Evolutionary conservation across 169 alveolate species (phyloP).

Genomic region (Eimeria tenella): DNA sequence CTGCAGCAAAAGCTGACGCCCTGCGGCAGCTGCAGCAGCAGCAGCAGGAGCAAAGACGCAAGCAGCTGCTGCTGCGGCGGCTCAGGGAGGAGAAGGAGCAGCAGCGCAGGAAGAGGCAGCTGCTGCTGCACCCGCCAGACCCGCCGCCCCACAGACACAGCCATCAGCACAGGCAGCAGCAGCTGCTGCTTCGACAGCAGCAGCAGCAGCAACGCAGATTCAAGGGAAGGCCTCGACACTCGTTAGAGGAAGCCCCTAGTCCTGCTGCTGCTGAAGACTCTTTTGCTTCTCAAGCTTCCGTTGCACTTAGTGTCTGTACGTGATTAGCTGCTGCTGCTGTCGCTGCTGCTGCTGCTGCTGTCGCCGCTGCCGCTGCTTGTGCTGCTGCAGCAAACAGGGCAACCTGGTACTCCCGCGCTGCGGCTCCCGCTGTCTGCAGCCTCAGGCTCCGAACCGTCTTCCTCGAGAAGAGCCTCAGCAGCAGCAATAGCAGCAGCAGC

Average conservation of each 20-base stretch:
- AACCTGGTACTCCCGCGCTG: not conserved
- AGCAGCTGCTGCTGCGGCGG: conserved; percentile 21
- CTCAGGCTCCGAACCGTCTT: not conserved
- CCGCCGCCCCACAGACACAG: conserved; percentile 7
- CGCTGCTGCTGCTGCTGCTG: conserved; percentile 23
- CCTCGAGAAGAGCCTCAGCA: not conserved
- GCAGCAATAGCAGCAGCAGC: conserved; percentile 34
- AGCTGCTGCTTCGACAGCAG: conserved; percentile 10
- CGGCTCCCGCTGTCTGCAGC: not conserved
- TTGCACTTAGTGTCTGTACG: not conserved
- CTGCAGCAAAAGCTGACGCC: conserved; percentile 48
- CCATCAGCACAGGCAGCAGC: conserved; percentile 60
- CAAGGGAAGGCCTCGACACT: not conserved
- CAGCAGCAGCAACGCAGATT: not conserved
- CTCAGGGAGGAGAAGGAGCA: conserved; percentile 4
- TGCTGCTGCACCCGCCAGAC: conserved; percentile 10
- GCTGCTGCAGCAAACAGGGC: conserved; percentile 25
- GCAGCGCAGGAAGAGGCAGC: not conserved
- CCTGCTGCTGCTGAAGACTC: not conserved
- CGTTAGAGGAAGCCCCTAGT: not conserved
- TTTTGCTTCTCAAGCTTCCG: not conserved
- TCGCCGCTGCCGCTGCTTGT: conserved; percentile 4
- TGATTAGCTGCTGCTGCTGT: conserved; percentile 17
- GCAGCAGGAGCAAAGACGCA: conserved; percentile 19
- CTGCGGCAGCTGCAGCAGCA: conserved; percentile 2